Evolutionary conservation across 306 rosid species (phyloP).

Genomic region (Cucumis hystrix): DNA sequence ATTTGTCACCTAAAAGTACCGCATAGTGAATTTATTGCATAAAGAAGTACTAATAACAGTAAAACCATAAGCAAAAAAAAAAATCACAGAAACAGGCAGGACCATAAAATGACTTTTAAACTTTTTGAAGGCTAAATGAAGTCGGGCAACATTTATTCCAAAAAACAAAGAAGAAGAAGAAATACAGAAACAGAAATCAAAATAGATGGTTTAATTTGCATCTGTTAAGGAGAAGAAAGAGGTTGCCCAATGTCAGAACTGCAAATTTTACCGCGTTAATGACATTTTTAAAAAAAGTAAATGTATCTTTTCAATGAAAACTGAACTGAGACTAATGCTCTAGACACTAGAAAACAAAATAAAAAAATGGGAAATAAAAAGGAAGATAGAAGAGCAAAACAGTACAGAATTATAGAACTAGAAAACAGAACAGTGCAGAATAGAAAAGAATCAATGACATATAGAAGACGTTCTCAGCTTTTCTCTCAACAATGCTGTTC

Average conservation of each 20-base stretch:
- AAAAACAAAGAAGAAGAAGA: no score
- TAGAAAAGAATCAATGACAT: not conserved
- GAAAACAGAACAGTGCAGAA: no score
- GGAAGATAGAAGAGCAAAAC: no score
- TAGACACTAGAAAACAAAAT: no score
- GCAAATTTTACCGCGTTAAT: not conserved
- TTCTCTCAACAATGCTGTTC: not conserved
- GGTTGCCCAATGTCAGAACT: not conserved
- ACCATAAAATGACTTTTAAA: not conserved
- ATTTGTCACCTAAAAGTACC: constrained; percentile 66
- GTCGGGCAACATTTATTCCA: not conserved
- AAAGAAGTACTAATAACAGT: not conserved
- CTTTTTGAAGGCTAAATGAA: not conserved
- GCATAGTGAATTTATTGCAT: constrained; percentile 1
- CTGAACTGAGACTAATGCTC: no score
- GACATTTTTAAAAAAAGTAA: not conserved
- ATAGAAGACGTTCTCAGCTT: not conserved
- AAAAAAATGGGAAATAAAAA: no score
- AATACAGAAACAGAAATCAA: not conserved
- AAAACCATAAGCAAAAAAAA: not conserved
- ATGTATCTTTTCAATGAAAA: no score
- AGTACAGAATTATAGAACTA: no score
- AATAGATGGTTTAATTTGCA: not conserved
- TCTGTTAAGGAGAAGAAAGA: not conserved
- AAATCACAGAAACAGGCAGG: not conserved